phyloP scores from a whole-genome alignment of 176 grass and related monocot genomes.

The Typha latifolia region DNA sequence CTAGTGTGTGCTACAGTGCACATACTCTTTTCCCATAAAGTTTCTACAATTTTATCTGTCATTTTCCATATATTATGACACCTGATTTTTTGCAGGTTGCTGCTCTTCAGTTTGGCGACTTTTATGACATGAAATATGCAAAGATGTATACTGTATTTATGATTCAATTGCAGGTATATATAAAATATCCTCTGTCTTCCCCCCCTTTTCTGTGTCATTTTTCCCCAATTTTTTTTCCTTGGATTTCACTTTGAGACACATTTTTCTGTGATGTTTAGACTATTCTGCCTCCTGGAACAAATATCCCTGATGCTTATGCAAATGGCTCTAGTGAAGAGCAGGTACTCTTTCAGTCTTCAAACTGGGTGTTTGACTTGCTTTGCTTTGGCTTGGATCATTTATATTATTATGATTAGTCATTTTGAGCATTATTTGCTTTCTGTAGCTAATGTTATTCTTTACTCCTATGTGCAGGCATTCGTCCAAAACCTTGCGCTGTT shows the following conservation, averaged over 20 bases:
- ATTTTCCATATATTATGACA: not conserved
- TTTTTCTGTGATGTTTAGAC: constrained; percentile 37
- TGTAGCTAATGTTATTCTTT: not conserved
- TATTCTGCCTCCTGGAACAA: constrained; percentile 77
- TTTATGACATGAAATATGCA: constrained; percentile 90
- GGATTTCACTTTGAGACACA: not conserved
- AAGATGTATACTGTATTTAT: constrained; percentile 99
- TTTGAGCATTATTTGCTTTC: no score
- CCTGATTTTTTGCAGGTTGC: constrained; percentile 50
- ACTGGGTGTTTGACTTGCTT: not conserved
- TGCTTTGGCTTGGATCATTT: not conserved
- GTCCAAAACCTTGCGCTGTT: constrained; percentile 96
- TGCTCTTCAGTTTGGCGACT: constrained; percentile 96
- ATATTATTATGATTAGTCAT: not conserved
- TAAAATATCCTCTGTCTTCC: not conserved
- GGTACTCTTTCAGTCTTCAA: constrained; percentile 22
- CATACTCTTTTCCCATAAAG: not conserved
- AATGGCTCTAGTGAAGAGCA: constrained; percentile 98
- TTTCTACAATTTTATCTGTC: not conserved
- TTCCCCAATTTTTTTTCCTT: not conserved
- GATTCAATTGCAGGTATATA: constrained; percentile 82
- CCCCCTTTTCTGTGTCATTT: not conserved
- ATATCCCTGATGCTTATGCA: constrained; percentile 78
- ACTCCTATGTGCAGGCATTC: constrained; percentile 50
- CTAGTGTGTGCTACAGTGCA: not conserved